phyloP scores from a whole-genome alignment of 176 grass and related monocot genomes.

The Pontederia crassipes region DNA sequence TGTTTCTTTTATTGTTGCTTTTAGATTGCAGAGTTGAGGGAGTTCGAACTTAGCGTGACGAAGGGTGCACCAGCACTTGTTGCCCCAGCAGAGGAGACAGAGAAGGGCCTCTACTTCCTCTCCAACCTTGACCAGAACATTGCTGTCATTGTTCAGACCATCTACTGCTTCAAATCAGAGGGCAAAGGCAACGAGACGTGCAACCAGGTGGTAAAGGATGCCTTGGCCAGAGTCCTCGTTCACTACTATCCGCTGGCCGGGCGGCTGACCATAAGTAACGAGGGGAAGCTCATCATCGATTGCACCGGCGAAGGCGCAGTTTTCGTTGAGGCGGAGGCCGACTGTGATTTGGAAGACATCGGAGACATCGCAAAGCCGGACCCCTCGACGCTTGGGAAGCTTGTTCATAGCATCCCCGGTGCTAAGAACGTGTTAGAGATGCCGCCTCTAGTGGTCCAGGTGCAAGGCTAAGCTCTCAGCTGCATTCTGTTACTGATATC shows the following conservation, averaged over 20 bases:
- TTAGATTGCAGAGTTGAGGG: slow-evolving; percentile 41
- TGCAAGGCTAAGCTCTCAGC: slow-evolving; percentile 3
- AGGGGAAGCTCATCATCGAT: slow-evolving; percentile 82
- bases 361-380: slow-evolving; percentile 65
- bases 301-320: slow-evolving; percentile 59
- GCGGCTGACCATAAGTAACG: slow-evolving; percentile 52
- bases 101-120: slow-evolving; percentile 74
- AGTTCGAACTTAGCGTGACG: slow-evolving; percentile 35
- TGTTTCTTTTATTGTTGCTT: neutral
- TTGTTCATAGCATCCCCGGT: slow-evolving; percentile 65
- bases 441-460: slow-evolving; percentile 85
- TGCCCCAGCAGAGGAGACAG: slow-evolving; percentile 40
- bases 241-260: slow-evolving; percentile 86
- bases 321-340: slow-evolving; percentile 82
- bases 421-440: slow-evolving; percentile 93
- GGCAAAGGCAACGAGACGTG: slow-evolving; percentile 18
- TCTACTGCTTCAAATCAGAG: slow-evolving; percentile 68
- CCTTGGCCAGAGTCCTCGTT: slow-evolving; percentile 65
- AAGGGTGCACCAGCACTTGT: slow-evolving; percentile 40
- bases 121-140: slow-evolving; percentile 98
- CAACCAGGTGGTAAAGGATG: slow-evolving; percentile 39
- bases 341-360: slow-evolving; percentile 43
- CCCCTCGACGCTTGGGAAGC: slow-evolving; percentile 60
- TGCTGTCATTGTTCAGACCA: slow-evolving; percentile 69
- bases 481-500: neutral